Evolutionary conservation across 371 early-diverging fungal species (phyloP), one percentile per base, ranked within the genome.

Genomic region (Dichotomocladium elegans): DNA sequence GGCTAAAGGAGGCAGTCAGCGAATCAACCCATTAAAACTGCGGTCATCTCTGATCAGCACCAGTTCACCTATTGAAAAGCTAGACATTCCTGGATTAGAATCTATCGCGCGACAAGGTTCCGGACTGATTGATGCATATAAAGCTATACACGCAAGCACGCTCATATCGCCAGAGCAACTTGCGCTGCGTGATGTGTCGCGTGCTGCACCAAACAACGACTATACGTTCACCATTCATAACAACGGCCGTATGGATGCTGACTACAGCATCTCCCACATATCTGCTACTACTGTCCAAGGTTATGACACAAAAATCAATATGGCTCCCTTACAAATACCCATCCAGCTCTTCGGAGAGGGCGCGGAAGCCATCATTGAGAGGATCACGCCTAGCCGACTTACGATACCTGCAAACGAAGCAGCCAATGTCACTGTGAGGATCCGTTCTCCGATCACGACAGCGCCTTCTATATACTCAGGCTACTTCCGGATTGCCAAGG

Each of bases 51-150:
- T 80, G 17, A 60, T 77, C 47, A 90, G 85, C 68, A 80, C 72
- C 26, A 83, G 79, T 2, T 58, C 65, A 15, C 75, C 77, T 19
- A 35, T 64, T 47, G 62, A 51, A 3, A 53, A 72, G 31, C 72
- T 57, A 46, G 33, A 64, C 3, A 60, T 71, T 48, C 53, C 59
- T 49, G 51, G 56, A n/a, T 31, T 63, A 4, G 70, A 79, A 15
- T 72, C 81, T 0, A 72, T 77, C 4, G 78, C 80, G 41, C 69
- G 69, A 49, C 87, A 90, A 61, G 93, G 93, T 4, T 73, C 84
- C 28, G 93, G 93, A 14, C 61, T 91, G 8, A 71, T 93, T 41
- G 77, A 91, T 66, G 67, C 80, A 19, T 72, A 74, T 54, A 60
- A 74, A 41, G 83, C 92, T 3, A 49, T 90, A 46, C 55, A 35